Evolutionary conservation across 805 yeast species (phyloP), one percentile per base, ranked within the genome.

Genomic region (Cyberlindnera galapagoensis): DNA sequence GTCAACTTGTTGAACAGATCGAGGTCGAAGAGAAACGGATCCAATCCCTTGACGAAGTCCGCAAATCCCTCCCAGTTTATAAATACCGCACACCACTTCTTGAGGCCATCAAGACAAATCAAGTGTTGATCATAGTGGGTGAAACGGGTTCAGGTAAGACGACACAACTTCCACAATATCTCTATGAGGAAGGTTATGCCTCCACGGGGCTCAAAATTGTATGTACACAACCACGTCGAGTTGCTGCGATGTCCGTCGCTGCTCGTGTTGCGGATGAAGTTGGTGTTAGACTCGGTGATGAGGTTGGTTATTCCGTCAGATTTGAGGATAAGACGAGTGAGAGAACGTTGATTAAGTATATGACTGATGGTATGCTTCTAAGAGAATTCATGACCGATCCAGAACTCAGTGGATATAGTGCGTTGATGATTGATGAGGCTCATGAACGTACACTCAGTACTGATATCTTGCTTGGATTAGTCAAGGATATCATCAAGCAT

Each of bases 141-240:
- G 94, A 83, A 52, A 83, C 94, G 0, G 94, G 97, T 27, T 87
- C 96, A 0, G 97, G 97, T 49, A 88, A 88, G 50, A 88, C 97
- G 0, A 88, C 97, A 0, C 97, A 88, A 54, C 54, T 88, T 8
- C 96, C 97, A 0, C 97, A 88, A 49, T 88, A 78, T 49, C 59
- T 88, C 9, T 72, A 74, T 36, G 95, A 87, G 47, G 88, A 81
- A 15, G 95, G 95, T 0, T 86, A 77, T 46, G 69, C 87, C 2
- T 47, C 63, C 22, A 54, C 59, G 22, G 71, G 73, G 1, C 63
- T 83, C 23, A 74, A 63, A 40, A 67, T 88, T 5, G 95, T 87
- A 2, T 85, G 95, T 47, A 88, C 97, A 0, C 97, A 88, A 55
- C 97, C 97, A 0, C 71, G 97, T 48, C 67, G 97, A 49, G 97